These are phyloP conservation scores for Wickerhamomyces bisporus DNA, from an alignment of 805 yeast genomes.

Conservation along the genomic window DNA sequence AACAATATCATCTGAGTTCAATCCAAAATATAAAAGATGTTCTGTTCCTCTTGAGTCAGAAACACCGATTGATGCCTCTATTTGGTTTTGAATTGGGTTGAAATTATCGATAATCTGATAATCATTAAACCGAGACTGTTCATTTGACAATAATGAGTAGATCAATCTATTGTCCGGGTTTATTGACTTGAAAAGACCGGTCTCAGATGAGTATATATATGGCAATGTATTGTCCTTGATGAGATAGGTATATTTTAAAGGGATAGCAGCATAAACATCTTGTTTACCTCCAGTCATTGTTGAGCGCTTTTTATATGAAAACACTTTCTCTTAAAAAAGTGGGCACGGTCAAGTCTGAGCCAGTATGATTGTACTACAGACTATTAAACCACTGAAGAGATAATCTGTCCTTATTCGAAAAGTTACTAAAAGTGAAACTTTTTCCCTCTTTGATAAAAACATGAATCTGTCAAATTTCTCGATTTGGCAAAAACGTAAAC, in stretches of 20 bases:
- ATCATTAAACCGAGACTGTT: not conserved
- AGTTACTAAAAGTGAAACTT: too few species aligned
- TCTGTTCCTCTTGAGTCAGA: conserved; percentile 11
- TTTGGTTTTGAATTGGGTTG: not conserved
- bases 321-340: too few species aligned
- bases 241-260: conserved; percentile 19
- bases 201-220: conserved; percentile 16
- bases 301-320: too few species aligned
- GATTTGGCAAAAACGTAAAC: not conserved
- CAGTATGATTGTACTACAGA: too few species aligned
- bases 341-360: too few species aligned
- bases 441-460: not conserved
- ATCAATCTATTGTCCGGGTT: conserved; percentile 12
- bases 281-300: not conserved
- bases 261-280: conserved; percentile 8
- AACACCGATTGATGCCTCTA: conserved; percentile 2
- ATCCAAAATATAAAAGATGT: conserved; percentile 6
- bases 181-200: conserved; percentile 17
- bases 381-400: too few species aligned
- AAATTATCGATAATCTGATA: conserved; percentile 20
- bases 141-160: conserved; percentile 2
- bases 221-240: conserved; percentile 5
- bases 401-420: too few species aligned
- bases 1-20: conserved; percentile 27
- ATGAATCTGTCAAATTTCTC: not conserved